Base-by-base conservation (phyloP, 768 basidiomycete species). In the Flagelloscypha sp. region DNA sequence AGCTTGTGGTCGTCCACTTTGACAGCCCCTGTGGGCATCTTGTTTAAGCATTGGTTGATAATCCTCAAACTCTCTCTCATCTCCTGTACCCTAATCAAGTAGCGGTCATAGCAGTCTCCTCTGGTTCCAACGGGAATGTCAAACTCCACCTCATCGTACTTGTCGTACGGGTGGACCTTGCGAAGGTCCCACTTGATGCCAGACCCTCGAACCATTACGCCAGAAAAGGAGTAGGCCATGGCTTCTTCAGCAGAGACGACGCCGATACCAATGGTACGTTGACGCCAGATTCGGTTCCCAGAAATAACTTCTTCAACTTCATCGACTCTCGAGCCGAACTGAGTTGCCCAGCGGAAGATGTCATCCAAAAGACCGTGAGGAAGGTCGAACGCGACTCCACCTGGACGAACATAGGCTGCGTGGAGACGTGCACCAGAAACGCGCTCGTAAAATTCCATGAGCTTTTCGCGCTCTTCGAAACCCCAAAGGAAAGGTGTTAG, bases 381-480 rank as follows among this genome's bases (percentile, higher is more conserved):
- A 29, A 99, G 69, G 53, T 99, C 94, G 54, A 92, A 98, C 2
- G 94, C 94, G 31, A 99, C 94, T 49, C 94, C 94, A 42, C 94
- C 94, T 1, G 94, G 94, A 42, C 94, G 84, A 31, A 97, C 84
- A 56, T 97, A 99, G n/a, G 94, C 94, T 5, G 90, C 80, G 52
- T 99, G 94, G 50, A 99, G 72, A 37, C 94, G 92, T 4, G 94
- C 94, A 45, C 94, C 94, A 7, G 93, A 97, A 25, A 98, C 94
- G 38, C 94, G 90, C 63, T 99, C 94, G 58, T 99, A 99, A 63
- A 98, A 99, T 56, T 99, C 94, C 94, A 98, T 98, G 44, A 98
- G 78, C 69, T 99, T 99, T 66, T 98, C 94, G 37, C 94, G 89
- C 61, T 99, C 94, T 62, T 98, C 94, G 70, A 98, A 98, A 49